These are phyloP conservation scores for Aspergillus japonicus DNA, from an alignment of 2,329 filamentous ascomycete genomes.

Conservation along the genomic window DNA sequence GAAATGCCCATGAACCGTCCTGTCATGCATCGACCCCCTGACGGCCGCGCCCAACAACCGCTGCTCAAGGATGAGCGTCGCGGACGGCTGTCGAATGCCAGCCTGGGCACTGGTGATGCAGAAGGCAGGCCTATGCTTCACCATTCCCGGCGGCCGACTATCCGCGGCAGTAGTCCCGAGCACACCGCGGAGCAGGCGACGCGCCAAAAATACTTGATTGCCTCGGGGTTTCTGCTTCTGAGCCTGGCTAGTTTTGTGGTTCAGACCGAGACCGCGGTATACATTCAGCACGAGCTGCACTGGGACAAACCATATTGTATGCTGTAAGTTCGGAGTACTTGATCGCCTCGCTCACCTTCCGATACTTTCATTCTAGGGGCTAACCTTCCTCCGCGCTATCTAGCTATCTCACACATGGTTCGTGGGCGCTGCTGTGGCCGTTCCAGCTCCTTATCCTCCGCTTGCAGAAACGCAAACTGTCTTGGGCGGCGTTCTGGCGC, in stretches of 20 bases:
- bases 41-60: conserved; percentile 54
- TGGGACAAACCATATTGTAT: conserved; percentile 99
- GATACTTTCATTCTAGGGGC: background rate
- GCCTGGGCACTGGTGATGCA: conserved; percentile 29
- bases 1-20: conserved; percentile 48
- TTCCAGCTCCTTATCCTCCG: conserved; percentile 77
- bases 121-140: conserved; percentile 42
- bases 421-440: conserved; percentile 89
- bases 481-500: conserved; percentile 85
- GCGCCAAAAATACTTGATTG: conserved; percentile 80
- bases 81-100: conserved; percentile 36
- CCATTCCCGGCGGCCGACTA: conserved; percentile 60
- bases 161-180: conserved; percentile 76
- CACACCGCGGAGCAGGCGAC: conserved; percentile 63
- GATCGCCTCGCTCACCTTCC: background rate
- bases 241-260: conserved; percentile 86
- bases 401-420: conserved; percentile 86
- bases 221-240: conserved; percentile 76
- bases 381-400: background rate
- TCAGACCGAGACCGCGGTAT: conserved; percentile 92
- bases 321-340: conserved; percentile 61
- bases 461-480: conserved; percentile 71
- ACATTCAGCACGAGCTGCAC: conserved; percentile 86
- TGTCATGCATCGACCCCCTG: conserved; percentile 47
- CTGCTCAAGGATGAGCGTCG: conserved; percentile 52